phyloP scores from a whole-genome alignment of 2,329 filamentous ascomycete species.

The Xylaria arbuscula region DNA sequence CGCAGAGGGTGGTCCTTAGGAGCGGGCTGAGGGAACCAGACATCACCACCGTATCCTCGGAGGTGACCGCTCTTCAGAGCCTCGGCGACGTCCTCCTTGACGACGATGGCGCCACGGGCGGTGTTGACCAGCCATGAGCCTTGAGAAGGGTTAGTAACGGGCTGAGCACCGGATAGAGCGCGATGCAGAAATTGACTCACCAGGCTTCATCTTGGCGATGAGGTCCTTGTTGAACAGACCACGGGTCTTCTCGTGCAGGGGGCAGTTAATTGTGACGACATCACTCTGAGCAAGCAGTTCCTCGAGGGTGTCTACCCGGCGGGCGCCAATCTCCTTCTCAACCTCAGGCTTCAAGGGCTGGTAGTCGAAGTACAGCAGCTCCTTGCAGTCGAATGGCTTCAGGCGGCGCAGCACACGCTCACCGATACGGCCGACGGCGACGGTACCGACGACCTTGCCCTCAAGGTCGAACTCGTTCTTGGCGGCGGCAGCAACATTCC shows the following conservation, averaged over 20 bases:
- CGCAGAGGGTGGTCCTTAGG: constrained; percentile 93
- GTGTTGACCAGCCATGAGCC: constrained; percentile 98
- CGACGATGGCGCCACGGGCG: constrained; percentile 96
- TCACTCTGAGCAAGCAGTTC: constrained; percentile 96
- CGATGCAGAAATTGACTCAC: constrained; percentile 57
- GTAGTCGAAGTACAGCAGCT: constrained; percentile 99
- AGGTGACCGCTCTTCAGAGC: constrained; percentile 93
- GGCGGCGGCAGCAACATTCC: constrained; percentile 94
- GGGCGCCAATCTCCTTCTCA: constrained; percentile 95
- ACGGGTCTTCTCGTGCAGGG: constrained; percentile 96
- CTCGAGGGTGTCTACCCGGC: constrained; percentile 88
- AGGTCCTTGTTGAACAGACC: constrained; percentile 99
- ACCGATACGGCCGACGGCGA: constrained; percentile 96
- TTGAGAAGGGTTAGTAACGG: constrained; percentile 47
- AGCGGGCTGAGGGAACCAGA: constrained; percentile 98
- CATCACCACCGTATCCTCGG: constrained; percentile 86
- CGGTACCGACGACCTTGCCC: constrained; percentile 96
- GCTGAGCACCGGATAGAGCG: not conserved
- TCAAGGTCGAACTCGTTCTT: constrained; percentile 99
- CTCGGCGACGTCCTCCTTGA: constrained; percentile 98
- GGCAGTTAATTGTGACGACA: constrained; percentile 99
- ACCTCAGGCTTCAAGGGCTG: constrained; percentile 87
- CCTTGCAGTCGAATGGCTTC: constrained; percentile 99
- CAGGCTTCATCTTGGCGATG: constrained; percentile 98
- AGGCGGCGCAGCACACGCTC: constrained; percentile 96